A percentile compares a stretch with the other conserved stretches of the same genome.
Evolutionary conservation across 139 green algal genomes (phyloP).

Genomic region (Nannochloris sp.): DNA sequence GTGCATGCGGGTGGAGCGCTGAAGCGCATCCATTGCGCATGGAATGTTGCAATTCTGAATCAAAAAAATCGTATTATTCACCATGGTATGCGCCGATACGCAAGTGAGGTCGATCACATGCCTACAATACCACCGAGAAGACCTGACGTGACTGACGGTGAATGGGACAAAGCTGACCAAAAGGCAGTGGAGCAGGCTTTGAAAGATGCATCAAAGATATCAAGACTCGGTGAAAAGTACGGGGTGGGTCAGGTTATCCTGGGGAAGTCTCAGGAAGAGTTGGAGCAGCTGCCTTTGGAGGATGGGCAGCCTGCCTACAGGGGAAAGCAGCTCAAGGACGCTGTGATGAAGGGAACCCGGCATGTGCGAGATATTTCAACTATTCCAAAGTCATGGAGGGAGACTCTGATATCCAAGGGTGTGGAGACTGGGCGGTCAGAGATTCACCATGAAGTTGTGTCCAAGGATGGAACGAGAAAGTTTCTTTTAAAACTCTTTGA

Average conservation of each 20-base stretch:
- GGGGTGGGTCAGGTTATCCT: conserved; percentile 40
- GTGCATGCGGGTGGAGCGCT: too few relatives aligned
- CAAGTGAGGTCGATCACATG: neutral
- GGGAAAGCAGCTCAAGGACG: conserved; percentile 61
- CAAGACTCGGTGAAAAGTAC: conserved; percentile 12
- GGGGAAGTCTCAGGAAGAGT: conserved; percentile 30
- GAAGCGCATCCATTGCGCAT: too few relatives aligned
- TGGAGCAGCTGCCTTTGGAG: conserved; percentile 37
- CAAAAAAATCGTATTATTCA: too few relatives aligned
- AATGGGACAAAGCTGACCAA: conserved; percentile 29
- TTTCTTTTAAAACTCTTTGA: conserved; percentile 88
- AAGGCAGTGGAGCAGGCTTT: conserved; percentile 28
- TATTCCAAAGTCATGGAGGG: conserved; percentile 47
- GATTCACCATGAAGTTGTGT: conserved; percentile 44
- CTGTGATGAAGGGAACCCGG: conserved; percentile 40
- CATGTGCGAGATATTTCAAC: conserved; percentile 41
- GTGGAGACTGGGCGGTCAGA: conserved; percentile 54
- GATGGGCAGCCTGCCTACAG: conserved; percentile 45
- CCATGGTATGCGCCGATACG: neutral
- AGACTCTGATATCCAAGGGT: conserved; percentile 36
- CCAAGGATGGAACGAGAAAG: conserved; percentile 78
- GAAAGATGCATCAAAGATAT: conserved; percentile 23
- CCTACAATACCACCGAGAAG: conserved; percentile 13
- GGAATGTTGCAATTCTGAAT: too few relatives aligned
- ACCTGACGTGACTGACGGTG: conserved; percentile 31